These are phyloP conservation scores for Tolypocladium sp. DNA, from an alignment of 2,329 filamentous ascomycete genomes.

Conservation along the genomic window DNA sequence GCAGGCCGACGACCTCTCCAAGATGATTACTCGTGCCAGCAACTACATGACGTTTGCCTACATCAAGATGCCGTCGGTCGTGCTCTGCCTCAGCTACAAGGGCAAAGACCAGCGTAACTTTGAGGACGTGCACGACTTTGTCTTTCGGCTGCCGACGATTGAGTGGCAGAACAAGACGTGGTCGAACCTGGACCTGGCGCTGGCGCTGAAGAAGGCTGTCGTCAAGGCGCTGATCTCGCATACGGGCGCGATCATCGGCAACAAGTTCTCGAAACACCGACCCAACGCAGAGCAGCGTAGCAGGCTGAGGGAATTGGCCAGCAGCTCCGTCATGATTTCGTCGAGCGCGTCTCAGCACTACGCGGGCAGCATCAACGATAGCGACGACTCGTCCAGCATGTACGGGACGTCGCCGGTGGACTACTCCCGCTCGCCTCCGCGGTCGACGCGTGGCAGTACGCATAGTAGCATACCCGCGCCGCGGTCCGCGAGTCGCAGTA, in stretches of 20 bases:
- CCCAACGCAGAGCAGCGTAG: slow-evolving; percentile 72
- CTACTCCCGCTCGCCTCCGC: slow-evolving; percentile 49
- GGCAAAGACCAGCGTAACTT: slow-evolving; percentile 92
- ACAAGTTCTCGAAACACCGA: slow-evolving; percentile 88
- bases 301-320: slow-evolving; percentile 76
- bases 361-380: slow-evolving; percentile 36
- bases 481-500: slow-evolving; percentile 40
- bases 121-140: slow-evolving; percentile 94
- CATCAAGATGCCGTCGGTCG: slow-evolving; percentile 89
- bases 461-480: slow-evolving; percentile 37
- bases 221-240: slow-evolving; percentile 91
- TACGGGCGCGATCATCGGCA: slow-evolving; percentile 90
- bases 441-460: slow-evolving; percentile 39
- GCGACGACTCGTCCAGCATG: slow-evolving; percentile 47
- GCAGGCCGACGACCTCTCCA: slow-evolving; percentile 79
- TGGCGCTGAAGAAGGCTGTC: slow-evolving; percentile 89
- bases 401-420: slow-evolving; percentile 45
- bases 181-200: slow-evolving; percentile 91
- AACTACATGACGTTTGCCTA: slow-evolving; percentile 97
- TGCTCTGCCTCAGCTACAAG: slow-evolving; percentile 93
- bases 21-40: slow-evolving; percentile 92
- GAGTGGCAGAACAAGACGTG: slow-evolving; percentile 99
- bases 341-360: slow-evolving; percentile 25
- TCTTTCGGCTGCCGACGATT: slow-evolving; percentile 87
- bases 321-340: slow-evolving; percentile 56